A percentile compares a stretch with the other conserved stretches of the same genome.
phyloP scores from a whole-genome alignment of 2,329 filamentous ascomycete genomes.

The Immersiporthe knoxdaviesiana region DNA sequence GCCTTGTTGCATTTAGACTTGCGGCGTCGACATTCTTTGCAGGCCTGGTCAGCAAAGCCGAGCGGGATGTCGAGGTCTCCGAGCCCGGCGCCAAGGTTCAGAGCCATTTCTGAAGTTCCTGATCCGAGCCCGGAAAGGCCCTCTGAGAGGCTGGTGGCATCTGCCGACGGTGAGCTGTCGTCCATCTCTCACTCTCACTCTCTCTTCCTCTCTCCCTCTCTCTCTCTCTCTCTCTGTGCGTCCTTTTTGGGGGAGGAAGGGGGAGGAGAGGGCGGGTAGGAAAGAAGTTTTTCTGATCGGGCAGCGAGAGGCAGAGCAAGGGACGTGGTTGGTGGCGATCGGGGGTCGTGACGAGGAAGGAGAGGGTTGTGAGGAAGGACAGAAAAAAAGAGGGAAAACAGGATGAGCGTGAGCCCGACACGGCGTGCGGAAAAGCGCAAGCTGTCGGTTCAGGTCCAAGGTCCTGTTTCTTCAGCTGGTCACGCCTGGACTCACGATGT shows the following conservation, averaged over 20 bases:
- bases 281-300: no score
- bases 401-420: conserved; percentile 1
- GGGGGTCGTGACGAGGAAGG: conserved; percentile 10
- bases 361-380: not conserved
- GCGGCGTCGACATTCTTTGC: conserved; percentile 46
- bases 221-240: not conserved
- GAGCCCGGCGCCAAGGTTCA: conserved; percentile 29
- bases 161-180: conserved; percentile 24
- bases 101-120: conserved; percentile 15
- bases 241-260: not conserved
- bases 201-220: not conserved
- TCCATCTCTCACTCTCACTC: conserved; percentile 17
- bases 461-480: conserved; percentile 15
- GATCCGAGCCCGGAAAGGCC: conserved; percentile 19
- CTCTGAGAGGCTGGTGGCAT: conserved; percentile 26
- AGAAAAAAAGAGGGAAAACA: no score
- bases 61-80: conserved; percentile 29
- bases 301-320: no score
- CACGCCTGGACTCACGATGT: conserved; percentile 30
- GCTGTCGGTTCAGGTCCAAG: not conserved
- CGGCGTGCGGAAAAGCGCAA: conserved; percentile 6
- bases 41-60: conserved; percentile 40
- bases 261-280: not conserved
- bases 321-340: not conserved
- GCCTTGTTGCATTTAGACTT: conserved; percentile 45